Conservation (phyloP, 495 filamentous ascomycete genomes). For the Elasticomyces elasticus region DNA sequence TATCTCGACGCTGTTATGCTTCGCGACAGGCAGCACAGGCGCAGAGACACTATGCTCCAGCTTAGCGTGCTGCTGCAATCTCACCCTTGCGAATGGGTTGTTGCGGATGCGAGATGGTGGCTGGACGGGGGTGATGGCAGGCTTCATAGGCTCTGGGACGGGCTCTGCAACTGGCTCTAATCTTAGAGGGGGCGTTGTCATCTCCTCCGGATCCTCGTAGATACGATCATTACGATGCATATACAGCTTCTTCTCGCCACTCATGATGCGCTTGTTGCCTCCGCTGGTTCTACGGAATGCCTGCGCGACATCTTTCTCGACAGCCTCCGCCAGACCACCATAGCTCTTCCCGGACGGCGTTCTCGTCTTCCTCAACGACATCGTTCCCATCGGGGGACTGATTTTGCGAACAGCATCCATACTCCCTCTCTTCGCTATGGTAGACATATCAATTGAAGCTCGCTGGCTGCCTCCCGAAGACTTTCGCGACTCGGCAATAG, state of each 20-base stretch:
- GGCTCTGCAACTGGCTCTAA: slow-evolving; percentile 12
- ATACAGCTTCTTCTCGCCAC: slow-evolving; percentile 41
- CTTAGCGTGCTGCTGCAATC: slow-evolving; percentile 26
- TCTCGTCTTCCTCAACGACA: slow-evolving; percentile 2
- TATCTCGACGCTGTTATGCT: slow-evolving; percentile 58
- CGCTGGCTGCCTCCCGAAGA: slow-evolving; percentile 8
- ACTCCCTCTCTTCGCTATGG: neutral
- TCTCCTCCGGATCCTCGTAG: slow-evolving; percentile 67
- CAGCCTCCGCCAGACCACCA: slow-evolving; percentile 22
- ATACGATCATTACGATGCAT: slow-evolving; percentile 68
- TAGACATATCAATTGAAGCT: neutral
- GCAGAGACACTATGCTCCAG: slow-evolving; percentile 27
- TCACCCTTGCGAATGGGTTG: slow-evolving; percentile 34
- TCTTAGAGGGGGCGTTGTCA: slow-evolving; percentile 21
- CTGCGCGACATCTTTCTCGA: slow-evolving; percentile 18
- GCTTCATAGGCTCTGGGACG: slow-evolving; percentile 7
- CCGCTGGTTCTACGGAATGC: slow-evolving; percentile 21
- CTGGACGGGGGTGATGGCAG: slow-evolving; percentile 14
- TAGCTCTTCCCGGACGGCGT: slow-evolving; percentile 19
- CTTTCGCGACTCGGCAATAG: slow-evolving; percentile 1
- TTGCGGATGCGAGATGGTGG: slow-evolving; percentile 22
- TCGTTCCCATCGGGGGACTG: neutral
- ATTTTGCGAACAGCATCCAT: neutral
- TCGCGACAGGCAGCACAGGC: slow-evolving; percentile 36
- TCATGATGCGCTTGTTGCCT: slow-evolving; percentile 43